Percentiles rank a stretch among this genome's conserved stretches.
These are phyloP conservation scores for Purpureocillium takamizusanense DNA, from an alignment of 2,329 filamentous ascomycete genomes.

Conservation along the genomic window DNA sequence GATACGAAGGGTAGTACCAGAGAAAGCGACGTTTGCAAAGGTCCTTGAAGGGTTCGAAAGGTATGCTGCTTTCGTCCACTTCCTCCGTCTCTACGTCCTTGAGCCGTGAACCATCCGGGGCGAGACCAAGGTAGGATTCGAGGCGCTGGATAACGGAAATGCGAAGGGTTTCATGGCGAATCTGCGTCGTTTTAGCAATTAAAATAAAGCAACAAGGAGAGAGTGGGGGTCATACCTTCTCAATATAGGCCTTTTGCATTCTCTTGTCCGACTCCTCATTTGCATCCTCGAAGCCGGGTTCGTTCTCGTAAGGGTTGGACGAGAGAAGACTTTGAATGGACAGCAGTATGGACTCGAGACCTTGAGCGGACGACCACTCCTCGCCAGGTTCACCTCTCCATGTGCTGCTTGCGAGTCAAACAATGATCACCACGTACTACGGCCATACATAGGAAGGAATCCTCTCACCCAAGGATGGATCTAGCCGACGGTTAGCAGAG, in stretches of 20 bases:
- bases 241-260: slow-evolving; percentile 64
- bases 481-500: slow-evolving; percentile 29
- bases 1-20: slow-evolving; percentile 91
- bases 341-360: slow-evolving; percentile 84
- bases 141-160: slow-evolving; percentile 80
- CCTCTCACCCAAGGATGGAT: slow-evolving; percentile 71
- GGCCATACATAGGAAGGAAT: neutral
- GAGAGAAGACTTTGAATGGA: slow-evolving; percentile 98
- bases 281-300: slow-evolving; percentile 82
- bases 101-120: slow-evolving; percentile 35
- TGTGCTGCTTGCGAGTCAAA: slow-evolving; percentile 49
- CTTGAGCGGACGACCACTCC: slow-evolving; percentile 94
- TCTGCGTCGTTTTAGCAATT: slow-evolving; percentile 43
- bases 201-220: neutral
- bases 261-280: slow-evolving; percentile 61
- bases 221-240: slow-evolving; percentile 51
- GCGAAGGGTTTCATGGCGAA: slow-evolving; percentile 81
- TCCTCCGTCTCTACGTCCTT: slow-evolving; percentile 41
- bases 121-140: slow-evolving; percentile 67
- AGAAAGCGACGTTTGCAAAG: slow-evolving; percentile 85
- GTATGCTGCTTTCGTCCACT: slow-evolving; percentile 42
- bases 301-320: slow-evolving; percentile 87
- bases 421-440: neutral
- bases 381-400: slow-evolving; percentile 88
- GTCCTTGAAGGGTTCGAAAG: slow-evolving; percentile 83